A percentile compares a stretch with the other conserved stretches of the same genome.
Conservation (phyloP, 2,329 filamentous ascomycete species). For the Fusarium succisae region DNA sequence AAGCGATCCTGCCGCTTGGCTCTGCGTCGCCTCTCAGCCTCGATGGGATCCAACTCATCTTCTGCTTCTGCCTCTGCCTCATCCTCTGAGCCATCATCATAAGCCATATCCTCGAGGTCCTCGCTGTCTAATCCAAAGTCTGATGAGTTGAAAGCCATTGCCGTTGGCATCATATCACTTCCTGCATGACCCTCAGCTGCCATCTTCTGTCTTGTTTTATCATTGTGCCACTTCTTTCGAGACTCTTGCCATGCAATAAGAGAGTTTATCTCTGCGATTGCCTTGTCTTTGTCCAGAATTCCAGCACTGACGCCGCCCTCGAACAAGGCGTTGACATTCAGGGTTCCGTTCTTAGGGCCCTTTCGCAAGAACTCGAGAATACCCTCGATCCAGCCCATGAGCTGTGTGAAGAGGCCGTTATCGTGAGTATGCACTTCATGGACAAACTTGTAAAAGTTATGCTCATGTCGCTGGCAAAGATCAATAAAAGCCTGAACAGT, state of each 20-base stretch:
- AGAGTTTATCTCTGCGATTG: conserved; percentile 81
- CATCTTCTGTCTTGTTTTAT: conserved; percentile 99
- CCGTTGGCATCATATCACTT: conserved; percentile 61
- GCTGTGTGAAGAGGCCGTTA: conserved; percentile 92
- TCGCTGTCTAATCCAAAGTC: conserved; percentile 92
- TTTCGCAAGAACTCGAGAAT: conserved; percentile 93
- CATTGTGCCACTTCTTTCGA: conserved; percentile 96
- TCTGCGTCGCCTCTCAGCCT: conserved; percentile 82
- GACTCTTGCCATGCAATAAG: conserved; percentile 95
- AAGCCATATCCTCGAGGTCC: conserved; percentile 86
- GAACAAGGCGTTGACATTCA: conserved; percentile 95
- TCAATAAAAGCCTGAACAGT: conserved; percentile 99
- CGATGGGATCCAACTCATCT: conserved; percentile 87
- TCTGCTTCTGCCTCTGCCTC: conserved; percentile 77
- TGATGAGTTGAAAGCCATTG: conserved; percentile 73
- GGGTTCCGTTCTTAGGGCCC: conserved; percentile 83
- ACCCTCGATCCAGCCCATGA: conserved; percentile 97
- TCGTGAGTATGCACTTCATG: conserved; percentile 98
- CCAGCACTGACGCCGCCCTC: conserved; percentile 77
- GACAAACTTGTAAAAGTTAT: conserved; percentile 98
- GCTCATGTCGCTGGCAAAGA: conserved; percentile 90
- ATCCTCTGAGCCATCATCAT: conserved; percentile 74
- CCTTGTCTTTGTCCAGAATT: conserved; percentile 74
- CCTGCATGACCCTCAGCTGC: conserved; percentile 74
- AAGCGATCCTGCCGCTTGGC: conserved; percentile 82